Base-by-base conservation (phyloP, 2,329 filamentous ascomycete genomes). In the Aspergillus japonicus region DNA sequence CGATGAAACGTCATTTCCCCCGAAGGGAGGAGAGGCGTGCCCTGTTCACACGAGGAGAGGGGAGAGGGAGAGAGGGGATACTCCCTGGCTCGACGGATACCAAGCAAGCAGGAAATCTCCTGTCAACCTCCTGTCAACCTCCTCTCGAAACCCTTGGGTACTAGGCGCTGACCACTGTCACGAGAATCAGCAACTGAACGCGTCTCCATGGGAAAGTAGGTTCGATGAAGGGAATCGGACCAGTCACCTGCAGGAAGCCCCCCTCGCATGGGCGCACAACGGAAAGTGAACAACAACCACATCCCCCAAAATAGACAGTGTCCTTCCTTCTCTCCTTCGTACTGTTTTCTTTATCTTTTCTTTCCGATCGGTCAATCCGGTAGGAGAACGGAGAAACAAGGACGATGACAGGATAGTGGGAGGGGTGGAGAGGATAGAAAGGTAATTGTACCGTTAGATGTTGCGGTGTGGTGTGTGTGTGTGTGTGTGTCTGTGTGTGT, bases 261-360 rank as follows among this genome's bases (percentile, higher is more conserved):
- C 60, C 61, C 61, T 63, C 61, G 61, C 61, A 55, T 61, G 58
- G 52, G 50, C 33, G 23, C 39, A 51, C 29, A 56, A 55, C 35
- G 54, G 57, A 48, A n/a, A 44, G 47, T 53, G 26, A 29, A 29
- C 26, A 29, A 29, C 26, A 29, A 54, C 24, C 50, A 21, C 31
- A 16, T 39, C 35, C 50, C 61, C 52, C 49, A 50, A 48, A 62
- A 54, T 51, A 62, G 58, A 55, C 26, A 35, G 33, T 12, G 12
- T 54, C 39, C 21, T 54, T 44, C 14, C 51, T 42, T 35, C 33
- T 35, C n/a, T 19, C 39, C 16, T 44, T 44, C 39, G 14, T 44
- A 6, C 16, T 44, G n/a, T n/a, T 44, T 44, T 19, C 39, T 19
- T 44, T 19, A 44, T n/a, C 39, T 19, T 14, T 56, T 44, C 49